These are phyloP conservation scores for Lactarius akahatsu DNA, from an alignment of 768 basidiomycete genomes.

Conservation along the genomic window DNA sequence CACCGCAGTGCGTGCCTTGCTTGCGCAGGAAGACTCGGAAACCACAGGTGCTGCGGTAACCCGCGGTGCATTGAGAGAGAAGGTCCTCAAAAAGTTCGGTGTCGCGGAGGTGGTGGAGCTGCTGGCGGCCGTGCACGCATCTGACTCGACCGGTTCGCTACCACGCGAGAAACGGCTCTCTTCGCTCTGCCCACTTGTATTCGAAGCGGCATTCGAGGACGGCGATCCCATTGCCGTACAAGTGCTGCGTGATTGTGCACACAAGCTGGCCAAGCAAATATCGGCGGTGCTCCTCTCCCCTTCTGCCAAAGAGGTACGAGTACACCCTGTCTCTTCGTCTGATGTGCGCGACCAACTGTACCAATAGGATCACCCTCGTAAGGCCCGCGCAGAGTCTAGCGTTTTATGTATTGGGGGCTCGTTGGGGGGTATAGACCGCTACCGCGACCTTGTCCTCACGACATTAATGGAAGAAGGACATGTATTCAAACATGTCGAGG, in stretches of 20 bases:
- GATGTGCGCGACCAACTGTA: neutral
- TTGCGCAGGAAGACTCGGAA: slow-evolving; percentile 53
- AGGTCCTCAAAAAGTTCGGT: slow-evolving; percentile 56
- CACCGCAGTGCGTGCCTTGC: slow-evolving; percentile 68
- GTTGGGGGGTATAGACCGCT: slow-evolving; percentile 59
- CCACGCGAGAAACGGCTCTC: slow-evolving; percentile 74
- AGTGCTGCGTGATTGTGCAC: slow-evolving; percentile 54
- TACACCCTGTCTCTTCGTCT: neutral
- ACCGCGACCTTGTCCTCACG: slow-evolving; percentile 55
- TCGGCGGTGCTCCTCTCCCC: slow-evolving; percentile 48
- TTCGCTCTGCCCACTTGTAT: slow-evolving; percentile 72
- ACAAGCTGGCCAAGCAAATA: slow-evolving; percentile 58
- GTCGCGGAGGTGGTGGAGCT: slow-evolving; percentile 61
- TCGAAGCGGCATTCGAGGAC: slow-evolving; percentile 70
- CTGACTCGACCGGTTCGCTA: slow-evolving; percentile 48
- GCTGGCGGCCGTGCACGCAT: slow-evolving; percentile 59
- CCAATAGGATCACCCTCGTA: slow-evolving; percentile 15
- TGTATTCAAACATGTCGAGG: slow-evolving; percentile 62
- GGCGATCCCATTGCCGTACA: slow-evolving; percentile 62
- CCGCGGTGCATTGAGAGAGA: slow-evolving; percentile 40
- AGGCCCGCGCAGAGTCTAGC: slow-evolving; percentile 52
- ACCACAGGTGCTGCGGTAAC: slow-evolving; percentile 32
- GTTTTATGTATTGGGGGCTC: slow-evolving; percentile 82
- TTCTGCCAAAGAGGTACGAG: slow-evolving; percentile 17
- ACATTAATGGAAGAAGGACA: slow-evolving; percentile 58